Evolutionary conservation across 768 basidiomycete species (phyloP), one percentile per base, ranked within the genome.

Genomic region (Lyophyllum semitale): DNA sequence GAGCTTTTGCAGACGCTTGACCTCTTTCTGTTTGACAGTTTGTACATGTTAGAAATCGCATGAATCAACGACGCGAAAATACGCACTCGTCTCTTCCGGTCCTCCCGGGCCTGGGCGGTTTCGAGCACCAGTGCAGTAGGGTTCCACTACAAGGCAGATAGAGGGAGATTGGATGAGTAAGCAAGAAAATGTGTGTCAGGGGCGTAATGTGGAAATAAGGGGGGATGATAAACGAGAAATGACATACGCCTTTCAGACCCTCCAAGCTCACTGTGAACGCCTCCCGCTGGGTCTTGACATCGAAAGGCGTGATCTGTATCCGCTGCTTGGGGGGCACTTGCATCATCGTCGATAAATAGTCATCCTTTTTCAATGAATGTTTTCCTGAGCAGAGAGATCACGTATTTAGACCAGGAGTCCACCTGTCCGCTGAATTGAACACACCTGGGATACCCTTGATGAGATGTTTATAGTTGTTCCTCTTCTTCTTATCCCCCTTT

Each of bases 301-400:
- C 89, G 63, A 92, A 89, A 13, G 77, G 80, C 29, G 66, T 66
- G 57, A 92, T 88, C 46, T 73, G 71, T 52, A 84, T 79, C 55
- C 81, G 81, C 63, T 90, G 87, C 67, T 91, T 91, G 55, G 87
- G 84, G 4, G 89, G 89, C 11, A 78, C 75, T 60, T 81, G 76
- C 75, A 91, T 88, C 59, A 83, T 83, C 1, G 73, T 83, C 35
- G 77, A 77, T 47, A 92, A 70, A 68, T 83, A 89, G 55, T 87
- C 84, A 62, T 92, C 89, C 68, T 87, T 92, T 75, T 89, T 90
- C 77, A 82, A 77, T 26, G 89, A 88, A 59, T 91, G 89, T 68
- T 91, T 91, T 55, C 89, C 87, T 87, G 60, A 26, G 51, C 32
- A 40, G 18, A 53, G 53, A 38, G 47, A 45, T 52, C 52, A 54